These are phyloP conservation scores for Alternaria ventricosa DNA, from an alignment of 2,329 filamentous ascomycete genomes.

Conservation along the genomic window DNA sequence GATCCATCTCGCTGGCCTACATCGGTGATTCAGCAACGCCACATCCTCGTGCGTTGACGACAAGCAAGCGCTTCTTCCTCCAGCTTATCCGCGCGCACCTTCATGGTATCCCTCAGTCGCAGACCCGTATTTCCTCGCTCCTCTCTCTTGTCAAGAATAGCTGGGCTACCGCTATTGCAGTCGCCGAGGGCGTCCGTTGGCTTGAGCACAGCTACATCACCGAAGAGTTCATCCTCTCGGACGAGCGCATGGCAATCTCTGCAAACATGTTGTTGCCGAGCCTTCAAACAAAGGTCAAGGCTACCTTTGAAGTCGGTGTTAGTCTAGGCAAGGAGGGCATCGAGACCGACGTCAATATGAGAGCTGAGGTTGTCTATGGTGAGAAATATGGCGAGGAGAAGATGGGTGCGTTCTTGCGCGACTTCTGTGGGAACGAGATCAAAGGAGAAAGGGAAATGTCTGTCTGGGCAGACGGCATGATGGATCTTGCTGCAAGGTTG, in stretches of 20 bases:
- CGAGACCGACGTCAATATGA: slow-evolving; percentile 63
- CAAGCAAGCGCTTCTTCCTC: slow-evolving; percentile 77
- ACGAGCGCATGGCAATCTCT: slow-evolving; percentile 68
- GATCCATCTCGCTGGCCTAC: slow-evolving; percentile 72
- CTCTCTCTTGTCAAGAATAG: slow-evolving; percentile 65
- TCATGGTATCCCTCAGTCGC: slow-evolving; percentile 65
- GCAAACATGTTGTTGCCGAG: slow-evolving; percentile 68
- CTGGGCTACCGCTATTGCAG: slow-evolving; percentile 69
- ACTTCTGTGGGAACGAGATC: slow-evolving; percentile 54
- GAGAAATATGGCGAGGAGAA: slow-evolving; percentile 78
- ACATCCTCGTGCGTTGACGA: slow-evolving; percentile 63
- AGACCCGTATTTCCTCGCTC: slow-evolving; percentile 64
- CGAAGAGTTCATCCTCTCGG: slow-evolving; percentile 66
- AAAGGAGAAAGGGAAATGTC: slow-evolving; percentile 37
- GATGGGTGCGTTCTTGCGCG: slow-evolving; percentile 73
- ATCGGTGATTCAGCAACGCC: slow-evolving; percentile 65
- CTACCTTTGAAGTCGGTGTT: slow-evolving; percentile 63
- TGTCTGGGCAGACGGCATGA: slow-evolving; percentile 53
- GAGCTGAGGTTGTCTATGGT: slow-evolving; percentile 74
- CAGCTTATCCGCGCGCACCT: slow-evolving; percentile 73
- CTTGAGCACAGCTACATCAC: slow-evolving; percentile 71
- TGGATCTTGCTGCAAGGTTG: slow-evolving; percentile 53
- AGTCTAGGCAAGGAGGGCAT: slow-evolving; percentile 53
- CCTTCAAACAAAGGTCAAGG: slow-evolving; percentile 72
- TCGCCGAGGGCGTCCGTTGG: slow-evolving; percentile 66